phyloP scores from a whole-genome alignment of 768 basidiomycete genomes.

The Collybia nuda region DNA sequence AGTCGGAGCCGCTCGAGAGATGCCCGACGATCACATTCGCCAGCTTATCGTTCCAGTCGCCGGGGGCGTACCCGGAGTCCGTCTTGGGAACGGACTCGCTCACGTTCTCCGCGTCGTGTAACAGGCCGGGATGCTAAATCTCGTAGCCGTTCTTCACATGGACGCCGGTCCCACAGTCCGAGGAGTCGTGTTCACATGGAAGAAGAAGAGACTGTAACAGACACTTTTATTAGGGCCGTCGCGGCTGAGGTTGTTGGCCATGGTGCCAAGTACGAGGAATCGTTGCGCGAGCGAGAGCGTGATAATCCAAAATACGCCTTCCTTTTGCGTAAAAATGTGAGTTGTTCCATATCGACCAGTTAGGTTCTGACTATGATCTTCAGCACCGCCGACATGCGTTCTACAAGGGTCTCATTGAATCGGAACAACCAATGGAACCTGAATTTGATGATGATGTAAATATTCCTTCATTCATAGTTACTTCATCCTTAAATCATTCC shows the following conservation, averaged over 20 bases:
- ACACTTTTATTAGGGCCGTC: constrained; percentile 84
- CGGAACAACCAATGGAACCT: constrained; percentile 50
- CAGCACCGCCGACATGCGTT: constrained; percentile 74
- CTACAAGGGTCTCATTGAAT: constrained; percentile 69
- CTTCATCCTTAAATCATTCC: constrained; percentile 4
- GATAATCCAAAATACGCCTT: constrained; percentile 85
- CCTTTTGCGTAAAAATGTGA: constrained; percentile 56
- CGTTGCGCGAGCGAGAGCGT: constrained; percentile 72
- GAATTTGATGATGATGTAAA: constrained; percentile 82
- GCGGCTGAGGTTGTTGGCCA: constrained; percentile 84
- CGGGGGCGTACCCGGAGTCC: constrained; percentile 49
- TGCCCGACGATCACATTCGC: constrained; percentile 40
- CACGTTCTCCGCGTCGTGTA: constrained; percentile 40
- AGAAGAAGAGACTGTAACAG: constrained; percentile 72
- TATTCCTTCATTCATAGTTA: constrained; percentile 1
- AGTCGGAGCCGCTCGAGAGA: constrained; percentile 41
- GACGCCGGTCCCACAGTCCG: constrained; percentile 53
- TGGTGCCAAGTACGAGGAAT: constrained; percentile 73
- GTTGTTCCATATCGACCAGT: constrained; percentile 19
- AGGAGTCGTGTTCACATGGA: constrained; percentile 39
- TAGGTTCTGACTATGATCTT: constrained; percentile 1
- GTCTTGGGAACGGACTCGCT: constrained; percentile 43
- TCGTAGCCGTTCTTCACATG: constrained; percentile 47
- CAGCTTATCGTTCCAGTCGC: constrained; percentile 28
- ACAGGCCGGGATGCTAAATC: constrained; percentile 21